Evolutionary conservation across 345 rosid species (phyloP), one percentile per base, ranked within the genome.

Genomic region (Cardiospermum halicacabum): DNA sequence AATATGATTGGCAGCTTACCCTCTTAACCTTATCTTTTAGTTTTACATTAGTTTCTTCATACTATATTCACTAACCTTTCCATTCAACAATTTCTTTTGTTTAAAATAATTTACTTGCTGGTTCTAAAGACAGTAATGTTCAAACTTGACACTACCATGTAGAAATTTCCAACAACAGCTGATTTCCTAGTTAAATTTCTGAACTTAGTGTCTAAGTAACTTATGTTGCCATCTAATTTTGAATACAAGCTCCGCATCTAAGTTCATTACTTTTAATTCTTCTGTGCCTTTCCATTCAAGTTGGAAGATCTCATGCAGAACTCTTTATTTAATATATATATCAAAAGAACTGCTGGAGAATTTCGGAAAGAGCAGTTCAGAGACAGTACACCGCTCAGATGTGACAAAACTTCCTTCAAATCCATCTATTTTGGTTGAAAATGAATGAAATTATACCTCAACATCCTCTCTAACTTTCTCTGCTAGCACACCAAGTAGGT

Each of bases 391-490:
- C 1, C 25, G 68, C 72, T 62, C 55, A 7, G 58, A 73, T 74
- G 64, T 65, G 75, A 5, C 73, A 75, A 45, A 79, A 79, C 65
- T 62, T 54, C 58, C 64, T 79, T 19, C 79, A 75, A 59, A 66
- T 79, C 34, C 82, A 79, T 66, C 37, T 79, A 28, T 75, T 78
- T 70, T 78, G 82, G n/a, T n/a, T n/a, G n/a, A n/a, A n/a, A n/a
- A n/a, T n/a, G n/a, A n/a, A n/a, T n/a, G n/a, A n/a, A n/a, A n/a
- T 22, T 66, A 74, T 39, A 89, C 97, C 96, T 89, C 87, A 24
- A 65, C 91, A 58, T 81, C 75, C 69, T 69, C 66, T 62, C 82
- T 82, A 53, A 80, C 89, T 75, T 89, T 92, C 76, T 78, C 78
- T 43, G 91, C 96, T 64, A 89, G 98, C 56, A 84, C 74, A 54